phyloP scores from a whole-genome alignment of 176 grass and related monocot genomes.

The Carex kokanica region DNA sequence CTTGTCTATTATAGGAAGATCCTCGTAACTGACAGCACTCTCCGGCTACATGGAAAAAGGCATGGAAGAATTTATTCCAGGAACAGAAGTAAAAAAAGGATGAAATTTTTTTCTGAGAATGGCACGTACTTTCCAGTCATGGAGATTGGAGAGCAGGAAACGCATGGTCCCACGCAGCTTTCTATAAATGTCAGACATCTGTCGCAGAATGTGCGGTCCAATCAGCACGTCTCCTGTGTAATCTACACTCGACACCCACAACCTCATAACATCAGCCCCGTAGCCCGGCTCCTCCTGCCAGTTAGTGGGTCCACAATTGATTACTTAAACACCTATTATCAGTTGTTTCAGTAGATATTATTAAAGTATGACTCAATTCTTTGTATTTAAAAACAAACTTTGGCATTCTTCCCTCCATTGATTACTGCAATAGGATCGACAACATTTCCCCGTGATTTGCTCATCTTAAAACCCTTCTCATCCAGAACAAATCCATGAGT shows the following conservation, averaged over 20 bases:
- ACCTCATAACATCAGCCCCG: constrained; percentile 89
- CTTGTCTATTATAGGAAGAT: constrained; percentile 92
- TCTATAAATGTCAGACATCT: constrained; percentile 96
- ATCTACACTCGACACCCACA: constrained; percentile 99
- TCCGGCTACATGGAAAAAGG: constrained; percentile 39
- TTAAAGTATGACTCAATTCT: background rate
- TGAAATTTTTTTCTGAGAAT: background rate
- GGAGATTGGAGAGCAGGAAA: constrained; percentile 92
- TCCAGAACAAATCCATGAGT: constrained; percentile 95
- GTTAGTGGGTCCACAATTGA: constrained; percentile 10
- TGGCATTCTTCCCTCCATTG: constrained; percentile 78
- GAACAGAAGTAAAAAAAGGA: constrained; percentile 25
- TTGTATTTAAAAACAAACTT: constrained; percentile 40
- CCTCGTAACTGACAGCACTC: constrained; percentile 51
- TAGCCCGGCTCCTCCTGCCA: constrained; percentile 82
- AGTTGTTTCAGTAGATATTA: background rate
- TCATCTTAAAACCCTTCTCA: constrained; percentile 96
- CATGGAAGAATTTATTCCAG: constrained; percentile 22
- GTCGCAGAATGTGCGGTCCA: constrained; percentile 69
- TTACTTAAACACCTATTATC: background rate
- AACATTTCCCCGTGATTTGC: constrained; percentile 94
- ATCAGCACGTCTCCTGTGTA: constrained; percentile 80
- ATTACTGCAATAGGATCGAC: constrained; percentile 79
- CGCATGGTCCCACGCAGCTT: constrained; percentile 92
- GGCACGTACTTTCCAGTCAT: constrained; percentile 82